phyloP scores from a whole-genome alignment of 495 filamentous ascomycete species.

The Jackrogersella minutella region DNA sequence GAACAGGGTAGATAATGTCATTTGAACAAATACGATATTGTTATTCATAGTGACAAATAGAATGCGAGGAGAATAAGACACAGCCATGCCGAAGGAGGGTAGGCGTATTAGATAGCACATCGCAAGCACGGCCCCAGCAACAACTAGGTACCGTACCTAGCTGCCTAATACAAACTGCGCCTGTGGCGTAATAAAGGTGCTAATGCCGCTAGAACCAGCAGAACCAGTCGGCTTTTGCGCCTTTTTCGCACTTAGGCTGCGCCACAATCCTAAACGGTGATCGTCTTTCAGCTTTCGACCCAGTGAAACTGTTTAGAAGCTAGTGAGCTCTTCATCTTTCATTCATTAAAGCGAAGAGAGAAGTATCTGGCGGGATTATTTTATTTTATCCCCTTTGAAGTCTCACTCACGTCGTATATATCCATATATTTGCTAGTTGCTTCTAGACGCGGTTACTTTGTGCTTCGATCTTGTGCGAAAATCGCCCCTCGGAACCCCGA shows the following conservation, averaged over 20 bases:
- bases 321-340: conserved; percentile 1
- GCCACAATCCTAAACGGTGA: conserved; percentile 26
- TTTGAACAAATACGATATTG: background rate
- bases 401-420: too few relatives aligned
- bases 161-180: too few relatives aligned
- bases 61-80: too few relatives aligned
- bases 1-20: background rate
- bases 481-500: background rate
- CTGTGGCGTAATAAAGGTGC: too few relatives aligned
- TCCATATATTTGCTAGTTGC: background rate
- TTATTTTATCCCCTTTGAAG: background rate
- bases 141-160: too few relatives aligned
- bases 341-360: background rate
- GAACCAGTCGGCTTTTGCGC: background rate
- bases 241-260: conserved; percentile 22
- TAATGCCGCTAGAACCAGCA: too few relatives aligned
- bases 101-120: background rate
- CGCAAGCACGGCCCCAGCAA: too few relatives aligned
- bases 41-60: background rate
- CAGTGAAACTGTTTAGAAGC: background rate
- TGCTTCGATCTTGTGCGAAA: background rate
- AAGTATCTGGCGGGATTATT: background rate
- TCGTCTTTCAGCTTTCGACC: conserved; percentile 25
- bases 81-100: too few relatives aligned
- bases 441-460: background rate